A percentile compares a stretch with the other conserved stretches of the same genome.
These are phyloP conservation scores for Scytalidium lignicola DNA, from an alignment of 2,329 filamentous ascomycete species.

Conservation along the genomic window DNA sequence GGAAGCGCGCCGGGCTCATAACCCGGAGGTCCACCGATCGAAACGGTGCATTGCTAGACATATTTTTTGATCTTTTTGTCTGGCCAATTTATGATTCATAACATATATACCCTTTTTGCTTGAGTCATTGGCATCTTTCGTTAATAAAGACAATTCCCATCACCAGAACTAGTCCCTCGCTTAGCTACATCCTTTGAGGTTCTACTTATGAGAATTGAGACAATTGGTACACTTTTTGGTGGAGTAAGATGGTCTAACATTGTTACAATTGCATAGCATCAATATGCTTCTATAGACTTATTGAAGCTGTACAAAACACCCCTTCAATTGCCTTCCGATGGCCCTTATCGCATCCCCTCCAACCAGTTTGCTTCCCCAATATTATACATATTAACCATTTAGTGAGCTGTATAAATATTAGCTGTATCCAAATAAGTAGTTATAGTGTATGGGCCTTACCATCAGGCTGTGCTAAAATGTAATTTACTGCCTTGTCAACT, in stretches of 20 bases:
- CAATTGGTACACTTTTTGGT: background rate
- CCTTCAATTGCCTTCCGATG: conserved; percentile 14
- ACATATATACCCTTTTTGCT: too few species aligned
- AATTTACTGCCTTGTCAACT: conserved; percentile 73
- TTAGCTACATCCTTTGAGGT: too few species aligned
- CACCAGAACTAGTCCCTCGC: too few species aligned
- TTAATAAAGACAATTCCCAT: too few species aligned
- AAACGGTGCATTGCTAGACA: conserved; percentile 29
- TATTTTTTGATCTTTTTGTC: conserved; percentile 4
- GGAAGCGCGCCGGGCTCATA: conserved; percentile 34
- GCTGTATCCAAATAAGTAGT: background rate
- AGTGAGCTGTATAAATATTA: conserved; percentile 25
- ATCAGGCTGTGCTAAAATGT: conserved; percentile 71
- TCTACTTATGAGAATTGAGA: too few species aligned
- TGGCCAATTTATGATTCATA: too few species aligned
- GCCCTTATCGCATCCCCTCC: conserved; percentile 8
- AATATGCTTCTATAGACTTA: conserved; percentile 22
- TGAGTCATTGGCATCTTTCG: too few species aligned
- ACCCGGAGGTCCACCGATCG: conserved; percentile 33
- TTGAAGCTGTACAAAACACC: conserved; percentile 23
- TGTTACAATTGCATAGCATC: conserved; percentile 28
- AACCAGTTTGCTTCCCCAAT: conserved; percentile 8
- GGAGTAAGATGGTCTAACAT: conserved; percentile 30
- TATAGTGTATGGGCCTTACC: conserved; percentile 43
- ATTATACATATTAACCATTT: conserved; percentile 23